Evolutionary conservation across 129 eudicot genomes (phyloP), one percentile per base, ranked within the genome.

Genomic region (Deinandra increscens): DNA sequence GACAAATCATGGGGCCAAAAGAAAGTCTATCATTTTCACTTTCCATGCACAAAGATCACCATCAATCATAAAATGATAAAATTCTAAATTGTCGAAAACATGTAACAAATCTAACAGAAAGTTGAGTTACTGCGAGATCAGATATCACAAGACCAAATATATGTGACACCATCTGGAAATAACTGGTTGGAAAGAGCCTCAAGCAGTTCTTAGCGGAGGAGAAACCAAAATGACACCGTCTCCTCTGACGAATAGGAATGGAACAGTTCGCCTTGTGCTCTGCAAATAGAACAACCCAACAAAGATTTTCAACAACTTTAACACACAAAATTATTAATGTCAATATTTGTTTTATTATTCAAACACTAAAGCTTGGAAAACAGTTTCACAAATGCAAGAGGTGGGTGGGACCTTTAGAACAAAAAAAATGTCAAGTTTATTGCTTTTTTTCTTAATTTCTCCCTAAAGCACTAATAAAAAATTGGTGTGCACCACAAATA

Each of bases 161-260:
- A 37, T 12, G 64, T 61, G 81, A 60, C 54, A 68, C 65, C 75
- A 38, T 49, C 15, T 10, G 34, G 5, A 15, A 34, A 5, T 2
- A 45, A 14, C 46, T 4, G n/a, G 41, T 15, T 43, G 31, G 18
- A 42, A 14, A 63, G 38, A 33, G 13, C 53, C 38, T 88, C 85
- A 93, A 64, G 98, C 87, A 15, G 98, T 93, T 65, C 98, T 76
- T 67, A 89, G 83, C 37, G 98, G 98, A 59, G 98, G 98, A 63
- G 98, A 93, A 48, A 93, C 98, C 81, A 93, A 72, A 42, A 93
- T 93, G 54, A 93, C 97, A 53, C 98, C 98, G 78, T 93, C 98
- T 73, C 98, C 98, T 84, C 98, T 80, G 13, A 93, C 98, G 64
- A 93, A 89, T 59, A 93, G 95, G 44, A 86, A 89, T 0, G 98